These are phyloP conservation scores for Plantago lanceolata DNA, from an alignment of 305 asterid species.

Conservation along the genomic window DNA sequence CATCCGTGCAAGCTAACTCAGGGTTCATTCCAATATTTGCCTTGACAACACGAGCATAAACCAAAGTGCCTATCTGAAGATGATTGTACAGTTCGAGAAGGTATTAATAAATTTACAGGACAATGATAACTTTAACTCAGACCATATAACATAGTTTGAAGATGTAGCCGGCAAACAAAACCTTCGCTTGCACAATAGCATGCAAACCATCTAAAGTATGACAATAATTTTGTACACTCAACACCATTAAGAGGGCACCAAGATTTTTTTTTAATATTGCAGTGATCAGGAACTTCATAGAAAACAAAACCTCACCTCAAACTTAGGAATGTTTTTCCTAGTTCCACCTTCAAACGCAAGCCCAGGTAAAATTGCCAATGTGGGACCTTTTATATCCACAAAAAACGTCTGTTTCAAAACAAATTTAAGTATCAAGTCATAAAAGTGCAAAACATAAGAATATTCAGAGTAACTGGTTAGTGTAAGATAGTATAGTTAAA, in stretches of 20 bases:
- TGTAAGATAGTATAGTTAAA: no score
- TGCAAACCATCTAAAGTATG: no score
- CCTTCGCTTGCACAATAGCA: no score
- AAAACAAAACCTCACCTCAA: slow-evolving; percentile 23
- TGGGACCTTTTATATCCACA: slow-evolving; percentile 88
- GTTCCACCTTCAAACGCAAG: slow-evolving; percentile 98
- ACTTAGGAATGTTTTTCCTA: slow-evolving; percentile 90
- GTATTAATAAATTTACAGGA: slow-evolving; percentile 13
- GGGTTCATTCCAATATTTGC: slow-evolving; percentile 90
- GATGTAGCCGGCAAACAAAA: slow-evolving; percentile 13
- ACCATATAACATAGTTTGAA: slow-evolving; percentile 5
- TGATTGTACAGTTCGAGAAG: slow-evolving; percentile 25
- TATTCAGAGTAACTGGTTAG: background rate
- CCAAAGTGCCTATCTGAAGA: slow-evolving; percentile 71
- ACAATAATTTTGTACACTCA: no score
- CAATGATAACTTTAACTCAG: slow-evolving; percentile 12
- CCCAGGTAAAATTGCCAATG: slow-evolving; percentile 78
- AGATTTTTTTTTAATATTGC: no score
- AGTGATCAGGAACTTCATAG: background rate
- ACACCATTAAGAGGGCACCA: no score
- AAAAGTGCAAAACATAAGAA: slow-evolving; percentile 2
- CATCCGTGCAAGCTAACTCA: slow-evolving; percentile 92
- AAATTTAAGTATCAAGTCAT: slow-evolving; percentile 13
- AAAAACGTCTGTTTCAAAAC: slow-evolving; percentile 62
- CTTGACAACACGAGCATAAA: slow-evolving; percentile 84